A percentile compares a stretch with the other conserved stretches of the same genome.
These are phyloP conservation scores for Phytophthora cajani DNA, from an alignment of 352 stramenopile species.

Conservation along the genomic window DNA sequence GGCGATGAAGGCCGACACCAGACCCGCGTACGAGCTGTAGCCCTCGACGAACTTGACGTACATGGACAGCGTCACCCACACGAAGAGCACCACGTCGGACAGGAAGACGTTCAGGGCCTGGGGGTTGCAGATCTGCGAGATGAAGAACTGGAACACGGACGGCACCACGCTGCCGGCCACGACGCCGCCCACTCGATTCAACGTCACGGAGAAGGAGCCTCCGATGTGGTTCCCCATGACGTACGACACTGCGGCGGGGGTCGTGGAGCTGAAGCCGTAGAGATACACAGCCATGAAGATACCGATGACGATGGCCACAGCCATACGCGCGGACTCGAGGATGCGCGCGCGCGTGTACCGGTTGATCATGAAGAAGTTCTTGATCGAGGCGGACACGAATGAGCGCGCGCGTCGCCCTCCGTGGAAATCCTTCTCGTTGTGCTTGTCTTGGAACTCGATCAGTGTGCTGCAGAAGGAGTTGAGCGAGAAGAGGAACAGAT, in stretches of 20 bases:
- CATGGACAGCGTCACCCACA: constrained; percentile 81
- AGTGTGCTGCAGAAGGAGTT: constrained; percentile 85
- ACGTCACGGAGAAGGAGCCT: constrained; percentile 78
- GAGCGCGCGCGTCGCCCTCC: constrained; percentile 48
- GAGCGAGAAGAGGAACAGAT: constrained; percentile 85
- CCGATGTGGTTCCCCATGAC: constrained; percentile 85
- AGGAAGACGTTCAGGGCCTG: constrained; percentile 50
- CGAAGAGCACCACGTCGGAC: constrained; percentile 63
- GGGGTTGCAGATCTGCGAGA: constrained; percentile 68
- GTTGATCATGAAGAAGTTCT: constrained; percentile 52
- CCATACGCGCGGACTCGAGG: constrained; percentile 60
- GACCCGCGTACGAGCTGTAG: constrained; percentile 72
- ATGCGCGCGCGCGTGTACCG: constrained; percentile 52
- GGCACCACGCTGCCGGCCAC: constrained; percentile 84
- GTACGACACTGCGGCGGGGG: constrained; percentile 67
- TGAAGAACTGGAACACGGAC: constrained; percentile 87
- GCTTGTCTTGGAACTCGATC: constrained; percentile 67
- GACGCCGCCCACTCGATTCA: constrained; percentile 85
- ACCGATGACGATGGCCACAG: constrained; percentile 64
- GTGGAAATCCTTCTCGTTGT: constrained; percentile 71
- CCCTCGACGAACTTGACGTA: constrained; percentile 75
- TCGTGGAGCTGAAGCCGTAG: constrained; percentile 76
- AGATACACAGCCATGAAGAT: constrained; percentile 78
- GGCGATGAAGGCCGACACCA: constrained; percentile 80
- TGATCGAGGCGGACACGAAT: constrained; percentile 60